Percentiles rank a stretch among this genome's conserved stretches.
These are phyloP conservation scores for Coemansia sp. DNA, from an alignment of 192 early-diverging fungal species.

Conservation along the genomic window DNA sequence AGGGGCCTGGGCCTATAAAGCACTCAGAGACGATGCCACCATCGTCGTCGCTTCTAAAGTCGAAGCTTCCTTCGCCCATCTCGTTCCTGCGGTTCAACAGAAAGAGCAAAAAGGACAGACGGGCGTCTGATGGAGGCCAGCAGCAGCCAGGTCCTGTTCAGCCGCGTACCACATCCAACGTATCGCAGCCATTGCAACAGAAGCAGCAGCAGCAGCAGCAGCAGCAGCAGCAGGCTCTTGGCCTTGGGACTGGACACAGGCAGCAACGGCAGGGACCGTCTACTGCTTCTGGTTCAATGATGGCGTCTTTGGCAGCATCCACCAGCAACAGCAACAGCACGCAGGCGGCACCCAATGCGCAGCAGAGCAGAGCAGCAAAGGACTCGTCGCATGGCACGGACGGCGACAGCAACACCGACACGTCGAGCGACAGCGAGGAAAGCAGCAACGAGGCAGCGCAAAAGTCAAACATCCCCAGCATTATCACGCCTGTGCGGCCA, in stretches of 20 bases:
- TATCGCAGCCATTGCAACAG: constrained; percentile 1
- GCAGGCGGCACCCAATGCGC: not conserved
- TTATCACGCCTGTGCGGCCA: constrained; percentile 47
- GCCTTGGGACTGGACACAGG: not conserved
- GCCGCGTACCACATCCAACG: not conserved
- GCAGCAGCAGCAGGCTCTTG: constrained; percentile 6
- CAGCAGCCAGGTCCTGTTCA: constrained; percentile 5
- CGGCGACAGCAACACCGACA: constrained; percentile 12
- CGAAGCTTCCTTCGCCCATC: constrained; percentile 49
- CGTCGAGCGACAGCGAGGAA: constrained; percentile 17
- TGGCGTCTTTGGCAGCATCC: not conserved
- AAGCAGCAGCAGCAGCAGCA: constrained; percentile 16
- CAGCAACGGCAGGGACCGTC: constrained; percentile 3
- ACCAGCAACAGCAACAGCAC: not conserved
- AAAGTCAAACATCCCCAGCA: constrained; percentile 53
- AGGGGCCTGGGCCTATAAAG: not conserved
- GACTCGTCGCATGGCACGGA: not conserved
- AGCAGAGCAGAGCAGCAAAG: not conserved
- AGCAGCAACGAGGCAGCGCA: constrained; percentile 11
- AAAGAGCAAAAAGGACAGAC: constrained; percentile 47
- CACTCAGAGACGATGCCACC: not conserved
- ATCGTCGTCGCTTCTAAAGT: constrained; percentile 18
- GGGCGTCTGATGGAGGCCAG: not conserved
- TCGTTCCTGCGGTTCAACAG: constrained; percentile 46
- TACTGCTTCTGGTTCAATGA: not conserved